Conservation (phyloP, 2,329 filamentous ascomycete species). For the Fusarium agapanthi region DNA sequence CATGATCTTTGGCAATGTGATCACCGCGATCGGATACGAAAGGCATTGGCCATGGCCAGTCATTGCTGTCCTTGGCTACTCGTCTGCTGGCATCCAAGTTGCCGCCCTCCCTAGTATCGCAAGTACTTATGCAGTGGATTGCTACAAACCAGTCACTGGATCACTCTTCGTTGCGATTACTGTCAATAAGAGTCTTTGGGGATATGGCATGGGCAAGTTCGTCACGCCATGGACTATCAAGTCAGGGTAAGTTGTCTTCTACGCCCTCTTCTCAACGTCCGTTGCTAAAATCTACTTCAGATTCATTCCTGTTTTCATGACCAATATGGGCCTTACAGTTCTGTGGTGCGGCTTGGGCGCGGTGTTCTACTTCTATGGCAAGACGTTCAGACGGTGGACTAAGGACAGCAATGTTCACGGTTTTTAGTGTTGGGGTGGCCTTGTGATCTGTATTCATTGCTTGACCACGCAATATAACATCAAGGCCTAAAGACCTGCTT, state of each 20-base stretch:
- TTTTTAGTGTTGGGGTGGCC: background rate
- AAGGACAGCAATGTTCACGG: slow-evolving; percentile 3
- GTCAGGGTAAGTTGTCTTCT: background rate
- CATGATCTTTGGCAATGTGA: slow-evolving; percentile 1
- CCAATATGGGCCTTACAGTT: background rate
- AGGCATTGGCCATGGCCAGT: background rate
- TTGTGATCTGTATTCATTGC: background rate
- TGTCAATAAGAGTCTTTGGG: background rate
- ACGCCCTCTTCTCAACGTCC: fast-evolving
- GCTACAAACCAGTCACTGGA: background rate
- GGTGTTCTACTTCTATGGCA: background rate
- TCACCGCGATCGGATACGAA: background rate
- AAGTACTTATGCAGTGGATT: background rate
- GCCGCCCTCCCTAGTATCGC: background rate
- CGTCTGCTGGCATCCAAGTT: background rate
- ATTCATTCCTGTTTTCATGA: slow-evolving; percentile 8
- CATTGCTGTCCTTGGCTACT: background rate
- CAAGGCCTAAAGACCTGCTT: fast-evolving
- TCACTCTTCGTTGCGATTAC: background rate
- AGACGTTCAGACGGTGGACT: background rate
- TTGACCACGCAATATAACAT: fast-evolving
- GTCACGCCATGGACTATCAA: slow-evolving; percentile 6
- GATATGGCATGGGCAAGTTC: background rate
- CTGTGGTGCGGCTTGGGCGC: background rate
- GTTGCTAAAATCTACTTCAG: background rate